Evolutionary conservation across 225 moss, liverwort and hornwort species (phyloP).

Genomic region (Ulota crispa): DNA sequence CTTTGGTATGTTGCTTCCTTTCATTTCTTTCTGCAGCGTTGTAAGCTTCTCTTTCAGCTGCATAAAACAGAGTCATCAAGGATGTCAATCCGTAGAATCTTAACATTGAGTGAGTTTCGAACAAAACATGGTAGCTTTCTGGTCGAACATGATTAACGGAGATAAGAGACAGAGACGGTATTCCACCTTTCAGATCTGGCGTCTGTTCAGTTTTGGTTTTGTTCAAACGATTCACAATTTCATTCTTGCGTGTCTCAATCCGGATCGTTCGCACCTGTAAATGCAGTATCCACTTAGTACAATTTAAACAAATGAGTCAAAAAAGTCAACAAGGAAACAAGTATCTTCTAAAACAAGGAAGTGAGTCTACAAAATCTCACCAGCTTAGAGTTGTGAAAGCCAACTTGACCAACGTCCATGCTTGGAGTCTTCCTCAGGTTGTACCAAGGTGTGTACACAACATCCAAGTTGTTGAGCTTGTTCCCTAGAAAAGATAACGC

Average conservation of each 20-base stretch:
- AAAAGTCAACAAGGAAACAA: slow-evolving; percentile 2
- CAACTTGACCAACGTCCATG: slow-evolving; percentile 99
- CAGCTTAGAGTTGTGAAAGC: slow-evolving; percentile 94
- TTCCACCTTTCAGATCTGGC: slow-evolving; percentile 88
- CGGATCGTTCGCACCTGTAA: slow-evolving; percentile 82
- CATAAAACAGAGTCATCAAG: slow-evolving; percentile 19
- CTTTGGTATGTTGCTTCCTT: slow-evolving; percentile 68
- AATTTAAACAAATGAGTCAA: background rate
- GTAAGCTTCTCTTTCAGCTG: slow-evolving; percentile 87
- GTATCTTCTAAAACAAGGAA: background rate
- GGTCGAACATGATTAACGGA: background rate
- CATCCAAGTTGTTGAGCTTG: slow-evolving; percentile 90
- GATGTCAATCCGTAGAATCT: slow-evolving; percentile 13
- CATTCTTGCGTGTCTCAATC: slow-evolving; percentile 92
- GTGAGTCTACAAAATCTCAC: slow-evolving; percentile 53
- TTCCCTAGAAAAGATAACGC: slow-evolving; percentile 51
- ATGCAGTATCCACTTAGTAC: slow-evolving; percentile 10
- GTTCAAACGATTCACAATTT: slow-evolving; percentile 93
- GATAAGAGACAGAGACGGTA: background rate
- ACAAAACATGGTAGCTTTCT: background rate
- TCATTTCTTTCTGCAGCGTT: slow-evolving; percentile 85
- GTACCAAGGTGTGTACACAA: slow-evolving; percentile 95
- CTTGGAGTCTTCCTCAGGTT: slow-evolving; percentile 86
- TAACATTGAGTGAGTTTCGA: background rate
- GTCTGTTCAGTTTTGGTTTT: slow-evolving; percentile 92